phyloP scores from a whole-genome alignment of 2,329 filamentous ascomycete species.

The Fragosphaeria purpurea region DNA sequence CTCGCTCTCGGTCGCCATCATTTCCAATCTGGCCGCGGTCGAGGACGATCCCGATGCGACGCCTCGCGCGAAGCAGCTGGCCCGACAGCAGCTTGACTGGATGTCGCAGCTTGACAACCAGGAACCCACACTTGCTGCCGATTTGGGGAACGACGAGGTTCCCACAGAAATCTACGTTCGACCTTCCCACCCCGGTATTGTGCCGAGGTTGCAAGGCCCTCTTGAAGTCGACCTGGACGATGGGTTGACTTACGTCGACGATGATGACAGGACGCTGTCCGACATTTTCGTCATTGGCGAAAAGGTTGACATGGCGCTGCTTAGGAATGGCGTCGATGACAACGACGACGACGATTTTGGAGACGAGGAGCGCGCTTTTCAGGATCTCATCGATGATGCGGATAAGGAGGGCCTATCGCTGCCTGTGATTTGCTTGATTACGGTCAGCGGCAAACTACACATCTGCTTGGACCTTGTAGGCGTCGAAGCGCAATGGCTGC shows the following conservation, averaged over 20 bases:
- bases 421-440: slow-evolving; percentile 48
- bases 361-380: slow-evolving; percentile 21
- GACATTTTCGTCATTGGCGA: slow-evolving; percentile 55
- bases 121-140: slow-evolving; percentile 37
- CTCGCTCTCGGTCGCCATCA: slow-evolving; percentile 71
- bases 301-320: slow-evolving; percentile 48
- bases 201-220: slow-evolving; percentile 53
- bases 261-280: slow-evolving; percentile 46
- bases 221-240: slow-evolving; percentile 47
- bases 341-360: slow-evolving; percentile 33
- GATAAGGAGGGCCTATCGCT: slow-evolving; percentile 52
- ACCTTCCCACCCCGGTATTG: slow-evolving; percentile 45
- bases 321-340: slow-evolving; percentile 57
- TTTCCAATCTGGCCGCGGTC: slow-evolving; percentile 57
- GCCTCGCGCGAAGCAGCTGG: slow-evolving; percentile 43
- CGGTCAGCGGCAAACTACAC: slow-evolving; percentile 50
- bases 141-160: slow-evolving; percentile 34
- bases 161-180: slow-evolving; percentile 46
- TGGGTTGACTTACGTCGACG: slow-evolving; percentile 43
- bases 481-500: slow-evolving; percentile 57
- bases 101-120: slow-evolving; percentile 57
- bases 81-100: slow-evolving; percentile 57
- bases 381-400: slow-evolving; percentile 33
- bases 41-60: slow-evolving; percentile 49
- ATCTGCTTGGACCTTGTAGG: slow-evolving; percentile 53